Evolutionary conservation across 495 filamentous ascomycete genomes (phyloP), one percentile per base, ranked within the genome.

Genomic region (Hypoxylon crocopeplum): DNA sequence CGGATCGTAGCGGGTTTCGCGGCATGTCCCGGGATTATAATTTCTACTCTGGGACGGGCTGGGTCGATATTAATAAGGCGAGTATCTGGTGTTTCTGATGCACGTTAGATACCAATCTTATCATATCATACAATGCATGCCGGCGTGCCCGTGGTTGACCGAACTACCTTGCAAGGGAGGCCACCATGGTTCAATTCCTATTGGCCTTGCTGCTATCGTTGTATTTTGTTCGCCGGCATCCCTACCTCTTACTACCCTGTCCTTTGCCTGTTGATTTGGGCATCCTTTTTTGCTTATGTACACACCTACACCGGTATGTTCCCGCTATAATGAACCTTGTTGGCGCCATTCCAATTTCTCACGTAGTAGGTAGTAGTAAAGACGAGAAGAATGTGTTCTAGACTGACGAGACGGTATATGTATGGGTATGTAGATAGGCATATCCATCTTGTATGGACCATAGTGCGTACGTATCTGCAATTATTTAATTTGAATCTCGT

Each of bases 161-260:
- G 13, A 39, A 7, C n/a, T 56, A 51, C 46, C 36, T 50, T 58
- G 30, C 40, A 53, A 48, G 40, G 36, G 36, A 60, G 29, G 48
- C 42, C 39, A 20, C 11, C 22, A 54, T 55, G 45, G 59, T 54
- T 55, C 44, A 15, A 32, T 64, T 50, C 54, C 55, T 64, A 59
- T 59, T 58, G 61, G 55, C 19, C 45, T 49, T 7, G 30, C 16
- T 40, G 37, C 16, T 34, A 32, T 21, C 7, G 44, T 34, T 30
- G 15, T 48, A 34, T 25, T 56, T 48, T 13, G 3, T 29, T 51
- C 37, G 38, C 48, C 22, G 32, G 24, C 36, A 24, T 41, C 37
- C 52, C 38, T 48, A 49, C 45, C 13, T 24, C 11, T 33, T 38
- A 24, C 37, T 41, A 25, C 16, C 27, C 19, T 22, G 36, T 33